phyloP scores from a whole-genome alignment of 2,329 filamentous ascomycete genomes.

The Neocucurbitaria cava region DNA sequence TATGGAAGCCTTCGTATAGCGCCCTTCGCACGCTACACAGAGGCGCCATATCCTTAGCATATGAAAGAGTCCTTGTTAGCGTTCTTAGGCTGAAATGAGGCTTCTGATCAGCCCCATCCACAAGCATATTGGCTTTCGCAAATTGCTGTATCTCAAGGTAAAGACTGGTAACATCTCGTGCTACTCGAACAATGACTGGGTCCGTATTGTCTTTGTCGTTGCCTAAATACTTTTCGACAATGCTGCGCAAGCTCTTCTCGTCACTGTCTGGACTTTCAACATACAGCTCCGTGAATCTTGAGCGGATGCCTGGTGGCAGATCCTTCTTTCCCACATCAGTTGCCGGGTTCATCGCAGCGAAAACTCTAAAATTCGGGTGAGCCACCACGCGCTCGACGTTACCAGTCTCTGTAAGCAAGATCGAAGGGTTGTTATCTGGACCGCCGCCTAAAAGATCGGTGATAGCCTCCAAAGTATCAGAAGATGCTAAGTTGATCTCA shows the following conservation, averaged over 20 bases:
- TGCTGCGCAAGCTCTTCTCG: constrained; percentile 81
- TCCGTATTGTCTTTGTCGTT: constrained; percentile 67
- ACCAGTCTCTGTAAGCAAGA: constrained; percentile 90
- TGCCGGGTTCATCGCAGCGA: constrained; percentile 98
- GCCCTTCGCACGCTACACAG: constrained; percentile 85
- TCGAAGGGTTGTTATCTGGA: constrained; percentile 74
- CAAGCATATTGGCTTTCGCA: constrained; percentile 80
- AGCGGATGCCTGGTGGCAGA: constrained; percentile 84
- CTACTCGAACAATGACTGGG: constrained; percentile 72
- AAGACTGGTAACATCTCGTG: constrained; percentile 81
- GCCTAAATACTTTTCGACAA: constrained; percentile 88
- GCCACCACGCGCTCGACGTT: constrained; percentile 89
- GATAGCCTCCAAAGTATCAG: constrained; percentile 93
- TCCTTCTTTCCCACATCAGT: constrained; percentile 98
- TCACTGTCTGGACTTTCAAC: constrained; percentile 89
- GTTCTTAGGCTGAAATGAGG: constrained; percentile 97
- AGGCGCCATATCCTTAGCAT: constrained; percentile 83
- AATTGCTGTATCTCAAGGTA: constrained; percentile 88
- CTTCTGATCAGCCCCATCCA: constrained; percentile 93
- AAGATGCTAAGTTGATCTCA: constrained; percentile 94
- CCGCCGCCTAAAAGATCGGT: constrained; percentile 83
- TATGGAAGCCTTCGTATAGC: constrained; percentile 93
- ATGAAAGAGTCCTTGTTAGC: constrained; percentile 85
- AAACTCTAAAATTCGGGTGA: constrained; percentile 92
- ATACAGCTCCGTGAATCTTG: constrained; percentile 94